Base-by-base conservation (phyloP, 2,329 filamentous ascomycete species). In the Ceratocystis diversiconidia region DNA sequence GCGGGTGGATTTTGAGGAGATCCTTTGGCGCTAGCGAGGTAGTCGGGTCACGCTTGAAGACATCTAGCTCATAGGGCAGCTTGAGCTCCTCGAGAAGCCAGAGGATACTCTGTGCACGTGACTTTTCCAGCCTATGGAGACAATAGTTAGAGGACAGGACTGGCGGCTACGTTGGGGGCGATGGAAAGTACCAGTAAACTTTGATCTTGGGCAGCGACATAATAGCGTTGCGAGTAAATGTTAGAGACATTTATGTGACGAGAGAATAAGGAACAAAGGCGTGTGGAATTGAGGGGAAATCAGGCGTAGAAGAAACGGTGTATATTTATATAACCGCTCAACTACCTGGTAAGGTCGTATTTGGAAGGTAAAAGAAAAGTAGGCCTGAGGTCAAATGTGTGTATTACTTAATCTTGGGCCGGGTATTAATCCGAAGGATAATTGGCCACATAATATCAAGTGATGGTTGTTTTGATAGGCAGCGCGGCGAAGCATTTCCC, bases 21-120 rank as follows among this genome's bases (percentile, higher is more conserved):
- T 89, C 87, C 0, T 84, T 78, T 2, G 90, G 89, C 0, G 92
- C 92, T n/a, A 89, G 78, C 70, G 78, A 81, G 65, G 86, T 82
- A 66, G 77, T 72, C 65, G 75, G 76, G 69, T 79, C 73, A 64
- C 92, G 86, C 74, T 89, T 90, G 80, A 88, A 94, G 64, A 87
- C 80, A 72, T 92, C 84, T 66, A 96, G 76, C 68, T 92, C 84
- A 75, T 95, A 96, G 32, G 86, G 81, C 43, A 95, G 75, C 55
- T 87, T 81, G 68, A 94, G 85, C 74, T 92, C 90, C 73, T 94
- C 89, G 55, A 95, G 82, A 5, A 95, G 85, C 89, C 89, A 95
- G 57, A 94, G 78, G 67, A 92, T 87, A 68, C 89, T 85, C 74
- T 95, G 89, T 12, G 89, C 85, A 70, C 91, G 88, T 65, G 90